Conservation (phyloP, 2,329 filamentous ascomycete species). For the Mycosphaerelloides madeirae region DNA sequence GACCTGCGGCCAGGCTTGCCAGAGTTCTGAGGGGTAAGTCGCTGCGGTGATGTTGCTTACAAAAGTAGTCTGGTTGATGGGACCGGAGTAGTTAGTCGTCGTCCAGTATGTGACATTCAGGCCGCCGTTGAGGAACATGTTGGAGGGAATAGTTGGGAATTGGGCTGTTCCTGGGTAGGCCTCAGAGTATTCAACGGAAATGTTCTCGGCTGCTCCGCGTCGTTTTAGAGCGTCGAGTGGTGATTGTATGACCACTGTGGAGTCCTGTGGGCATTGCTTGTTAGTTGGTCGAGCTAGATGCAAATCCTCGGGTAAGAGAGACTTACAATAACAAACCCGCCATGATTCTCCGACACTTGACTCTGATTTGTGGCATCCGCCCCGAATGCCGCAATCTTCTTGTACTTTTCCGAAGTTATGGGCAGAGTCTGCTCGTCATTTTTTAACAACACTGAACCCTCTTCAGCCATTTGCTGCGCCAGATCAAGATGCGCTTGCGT, state of each 20-base stretch:
- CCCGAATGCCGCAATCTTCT: slow-evolving; percentile 4
- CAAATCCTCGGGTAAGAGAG: no score
- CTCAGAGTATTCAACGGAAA: slow-evolving; percentile 6
- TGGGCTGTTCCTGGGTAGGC: slow-evolving; percentile 10
- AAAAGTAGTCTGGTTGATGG: slow-evolving; percentile 3
- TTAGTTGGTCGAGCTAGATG: no score
- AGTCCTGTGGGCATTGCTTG: no score
- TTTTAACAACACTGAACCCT: slow-evolving; percentile 5
- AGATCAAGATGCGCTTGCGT: slow-evolving; percentile 6
- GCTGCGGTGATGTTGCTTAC: slow-evolving; percentile 12
- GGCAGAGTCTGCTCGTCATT: slow-evolving; percentile 1
- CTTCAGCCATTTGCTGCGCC: slow-evolving; percentile 3
- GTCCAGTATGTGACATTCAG: slow-evolving; percentile 8
- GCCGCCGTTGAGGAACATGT: slow-evolving; percentile 7
- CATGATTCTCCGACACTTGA: slow-evolving; percentile 10
- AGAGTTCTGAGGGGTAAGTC: slow-evolving; percentile 3
- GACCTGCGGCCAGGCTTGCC: slow-evolving; percentile 9
- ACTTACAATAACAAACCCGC: slow-evolving; percentile 13
- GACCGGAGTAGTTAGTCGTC: slow-evolving; percentile 6
- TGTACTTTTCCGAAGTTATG: neutral
- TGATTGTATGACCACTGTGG: slow-evolving; percentile 8
- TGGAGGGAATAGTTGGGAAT: slow-evolving; percentile 4
- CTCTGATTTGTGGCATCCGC: slow-evolving; percentile 7
- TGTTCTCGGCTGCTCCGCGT: slow-evolving; percentile 4
- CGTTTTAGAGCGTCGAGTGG: slow-evolving; percentile 5